Base-by-base conservation (phyloP, 139 green algal species). In the Volvox africanus region DNA sequence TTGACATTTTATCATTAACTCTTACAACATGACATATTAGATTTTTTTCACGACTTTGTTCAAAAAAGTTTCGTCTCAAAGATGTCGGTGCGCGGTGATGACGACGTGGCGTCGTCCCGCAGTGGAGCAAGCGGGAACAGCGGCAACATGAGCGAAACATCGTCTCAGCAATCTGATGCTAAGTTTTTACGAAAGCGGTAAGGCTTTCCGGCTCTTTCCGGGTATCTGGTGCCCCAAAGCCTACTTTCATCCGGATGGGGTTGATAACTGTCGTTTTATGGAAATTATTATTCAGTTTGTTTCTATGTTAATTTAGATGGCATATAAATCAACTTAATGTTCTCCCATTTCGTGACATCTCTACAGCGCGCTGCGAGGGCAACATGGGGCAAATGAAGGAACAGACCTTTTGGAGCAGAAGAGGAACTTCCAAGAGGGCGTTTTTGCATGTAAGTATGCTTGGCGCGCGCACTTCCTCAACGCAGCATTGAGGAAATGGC, bases 401-500 rank as follows among this genome's bases (percentile, higher is more conserved):
- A 78, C 61, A 20, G 83, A 88, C 35, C 18, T 88, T 21, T 37
- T 88, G 65, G 83, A 88, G 83, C 83, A 88, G 28, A 88, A 80
- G 36, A 35, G 83, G 28, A 88, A 80, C 67, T 28, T 80, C 24
- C 83, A 80, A 36, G 83, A 88, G n/a, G 83, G 83, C 2, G 36
- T 88, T 3, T 88, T 88, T 33, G 35, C 67, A 35, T 88, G 83
- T 80, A 73, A 73, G 65, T 73, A 24, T 30, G 65, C 65, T 16
- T 6, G 65, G 24, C 24, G 65, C 2, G 65, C 21, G 21, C 21
- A 28, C 24, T 24, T 73, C 21, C 24, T 16, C 16, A 73, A 28
- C 9, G 24, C 65, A 28, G 6, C 65, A 6, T 24, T 28, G 21
- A 28, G 65, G 65, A 2, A 2, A 11, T 28, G 65, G 65, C 65